Conservation (phyloP, 257 asterid genomes). For the Petunia axillaris region DNA sequence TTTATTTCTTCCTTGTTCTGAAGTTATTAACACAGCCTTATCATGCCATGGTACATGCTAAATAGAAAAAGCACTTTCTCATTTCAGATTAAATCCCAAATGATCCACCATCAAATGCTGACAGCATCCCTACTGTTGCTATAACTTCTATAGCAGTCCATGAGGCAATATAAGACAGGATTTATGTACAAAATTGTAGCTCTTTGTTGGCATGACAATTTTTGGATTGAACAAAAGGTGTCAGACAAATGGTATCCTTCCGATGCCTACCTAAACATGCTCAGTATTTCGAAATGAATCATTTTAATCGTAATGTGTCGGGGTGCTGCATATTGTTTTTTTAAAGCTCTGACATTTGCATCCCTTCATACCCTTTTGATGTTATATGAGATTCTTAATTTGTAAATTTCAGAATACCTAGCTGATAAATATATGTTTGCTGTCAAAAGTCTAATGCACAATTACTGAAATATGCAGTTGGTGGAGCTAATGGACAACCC, state of each 20-base stretch:
- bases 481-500: constrained; percentile 89
- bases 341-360: background rate
- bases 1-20: constrained; percentile 7
- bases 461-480: constrained; percentile 60
- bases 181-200: background rate
- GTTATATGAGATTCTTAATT: background rate
- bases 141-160: background rate
- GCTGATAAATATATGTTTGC: background rate
- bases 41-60: background rate
- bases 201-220: background rate
- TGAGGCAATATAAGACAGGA: background rate
- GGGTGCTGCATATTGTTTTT: constrained; percentile 12
- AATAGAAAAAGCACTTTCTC: background rate
- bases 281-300: background rate
- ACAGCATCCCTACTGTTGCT: constrained; percentile 1
- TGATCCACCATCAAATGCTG: constrained; percentile 14
- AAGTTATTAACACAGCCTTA: constrained; percentile 1
- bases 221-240: constrained; percentile 11
- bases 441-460: constrained; percentile 12
- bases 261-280: background rate
- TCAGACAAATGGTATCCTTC: constrained; percentile 19
- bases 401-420: constrained; percentile 14
- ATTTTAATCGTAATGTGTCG: background rate
- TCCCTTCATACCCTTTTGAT: constrained; percentile 21
- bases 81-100: background rate